phyloP scores from a whole-genome alignment of 208 protist species.

The Leishmania gerbilli region DNA sequence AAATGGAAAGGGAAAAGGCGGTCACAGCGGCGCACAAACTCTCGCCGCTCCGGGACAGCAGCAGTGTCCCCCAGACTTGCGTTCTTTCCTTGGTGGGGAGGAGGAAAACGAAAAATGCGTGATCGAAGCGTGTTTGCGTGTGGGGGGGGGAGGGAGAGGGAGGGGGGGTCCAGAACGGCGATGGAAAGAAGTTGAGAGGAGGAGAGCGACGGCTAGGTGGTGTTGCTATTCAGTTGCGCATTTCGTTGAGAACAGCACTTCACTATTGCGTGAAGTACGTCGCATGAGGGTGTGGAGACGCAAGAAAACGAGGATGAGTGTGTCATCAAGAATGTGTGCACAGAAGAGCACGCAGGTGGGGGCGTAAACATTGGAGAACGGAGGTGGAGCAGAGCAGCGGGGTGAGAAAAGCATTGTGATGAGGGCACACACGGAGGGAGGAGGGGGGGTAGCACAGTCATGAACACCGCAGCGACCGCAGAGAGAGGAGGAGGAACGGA shows the following conservation, averaged over 20 bases:
- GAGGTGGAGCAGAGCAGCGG: neutral
- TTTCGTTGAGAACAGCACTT: neutral
- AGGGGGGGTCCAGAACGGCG: neutral
- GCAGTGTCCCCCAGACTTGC: neutral
- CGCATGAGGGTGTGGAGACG: neutral
- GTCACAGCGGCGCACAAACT: neutral
- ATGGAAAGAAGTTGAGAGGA: neutral
- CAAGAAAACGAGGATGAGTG: neutral
- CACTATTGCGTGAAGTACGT: neutral
- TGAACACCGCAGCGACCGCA: neutral
- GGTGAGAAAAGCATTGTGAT: neutral
- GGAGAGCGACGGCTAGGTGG: neutral
- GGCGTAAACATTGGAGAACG: neutral
- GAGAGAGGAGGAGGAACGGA: conserved; percentile 4
- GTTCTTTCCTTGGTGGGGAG: neutral
- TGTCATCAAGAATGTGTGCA: neutral
- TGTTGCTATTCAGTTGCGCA: neutral
- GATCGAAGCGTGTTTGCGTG: neutral
- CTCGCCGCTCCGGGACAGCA: neutral
- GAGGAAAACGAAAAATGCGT: neutral
- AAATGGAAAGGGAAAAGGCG: neutral
- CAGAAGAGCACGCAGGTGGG: no score
- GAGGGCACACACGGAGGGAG: neutral
- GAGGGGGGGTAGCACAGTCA: neutral
- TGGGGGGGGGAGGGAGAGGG: no score